These are phyloP conservation scores for Fusarium phyllophilum DNA, from an alignment of 2,329 filamentous ascomycete genomes.

Conservation along the genomic window DNA sequence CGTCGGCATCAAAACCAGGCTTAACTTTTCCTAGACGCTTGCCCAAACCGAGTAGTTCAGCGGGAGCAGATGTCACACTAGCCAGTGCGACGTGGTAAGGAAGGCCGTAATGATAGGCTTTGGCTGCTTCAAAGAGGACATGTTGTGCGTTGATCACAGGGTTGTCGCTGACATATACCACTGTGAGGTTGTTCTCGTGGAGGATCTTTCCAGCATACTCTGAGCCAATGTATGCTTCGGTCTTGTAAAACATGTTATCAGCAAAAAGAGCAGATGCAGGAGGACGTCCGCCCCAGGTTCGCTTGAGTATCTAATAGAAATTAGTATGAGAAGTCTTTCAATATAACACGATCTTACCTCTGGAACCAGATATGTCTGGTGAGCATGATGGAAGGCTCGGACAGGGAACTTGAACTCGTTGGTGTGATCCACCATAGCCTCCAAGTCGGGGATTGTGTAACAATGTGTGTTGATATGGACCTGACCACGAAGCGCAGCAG, in stretches of 20 bases:
- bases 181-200: conserved; percentile 71
- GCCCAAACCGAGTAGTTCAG: conserved; percentile 66
- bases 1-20: conserved; percentile 69
- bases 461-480: conserved; percentile 78
- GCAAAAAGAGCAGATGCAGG: conserved; percentile 74
- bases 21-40: conserved; percentile 70
- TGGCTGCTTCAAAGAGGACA: conserved; percentile 72
- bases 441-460: conserved; percentile 75
- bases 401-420: conserved; percentile 77
- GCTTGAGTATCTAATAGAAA: conserved; percentile 59
- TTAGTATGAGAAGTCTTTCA: background rate
- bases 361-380: conserved; percentile 73
- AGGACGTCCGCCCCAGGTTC: conserved; percentile 63
- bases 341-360: conserved; percentile 57
- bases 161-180: conserved; percentile 77
- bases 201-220: conserved; percentile 74
- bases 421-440: conserved; percentile 75
- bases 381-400: conserved; percentile 75
- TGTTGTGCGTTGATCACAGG: conserved; percentile 76
- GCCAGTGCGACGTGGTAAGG: conserved; percentile 69
- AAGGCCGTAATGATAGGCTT: conserved; percentile 68
- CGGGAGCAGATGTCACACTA: conserved; percentile 67
- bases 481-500: conserved; percentile 72
- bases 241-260: conserved; percentile 79
- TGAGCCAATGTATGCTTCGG: conserved; percentile 71